Percentiles rank a stretch among this genome's conserved stretches.
Conservation (phyloP, 2,329 filamentous ascomycete genomes). For the Sporothrix schenckii region DNA sequence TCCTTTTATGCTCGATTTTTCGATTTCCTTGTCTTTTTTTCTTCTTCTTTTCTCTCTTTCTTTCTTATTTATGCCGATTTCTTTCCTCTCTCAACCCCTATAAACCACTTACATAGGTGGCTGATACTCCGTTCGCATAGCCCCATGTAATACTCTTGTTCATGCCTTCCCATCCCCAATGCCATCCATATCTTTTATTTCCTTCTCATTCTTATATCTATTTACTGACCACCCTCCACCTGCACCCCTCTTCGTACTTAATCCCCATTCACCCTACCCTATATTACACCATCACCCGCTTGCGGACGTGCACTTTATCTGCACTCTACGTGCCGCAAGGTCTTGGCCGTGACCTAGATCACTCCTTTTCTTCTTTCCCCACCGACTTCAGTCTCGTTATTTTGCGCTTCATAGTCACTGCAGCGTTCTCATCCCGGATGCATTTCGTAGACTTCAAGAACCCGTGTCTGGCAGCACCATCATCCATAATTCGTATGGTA, state of each 20-base stretch:
- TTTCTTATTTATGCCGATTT: not conserved
- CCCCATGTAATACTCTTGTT: slow-evolving; percentile 12
- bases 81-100: not conserved
- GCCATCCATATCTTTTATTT: not conserved
- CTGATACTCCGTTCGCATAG: not conserved
- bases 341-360: not conserved
- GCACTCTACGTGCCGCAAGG: not conserved
- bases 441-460: not conserved
- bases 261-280: slow-evolving; percentile 19
- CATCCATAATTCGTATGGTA: not conserved
- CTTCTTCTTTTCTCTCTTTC: fast-evolving
- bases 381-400: not conserved
- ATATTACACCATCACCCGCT: not conserved
- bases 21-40: not conserved
- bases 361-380: too few relatives aligned
- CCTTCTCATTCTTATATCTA: not conserved
- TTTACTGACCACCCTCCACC: not conserved
- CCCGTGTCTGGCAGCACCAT: not conserved
- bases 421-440: slow-evolving; percentile 14
- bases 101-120: not conserved
- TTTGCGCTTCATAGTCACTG: not conserved
- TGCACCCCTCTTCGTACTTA: not conserved
- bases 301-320: not conserved
- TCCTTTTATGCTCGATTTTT: not conserved
- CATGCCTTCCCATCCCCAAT: not conserved